Conservation (phyloP, 768 basidiomycete species). For the Kwoniella shandongensis region DNA sequence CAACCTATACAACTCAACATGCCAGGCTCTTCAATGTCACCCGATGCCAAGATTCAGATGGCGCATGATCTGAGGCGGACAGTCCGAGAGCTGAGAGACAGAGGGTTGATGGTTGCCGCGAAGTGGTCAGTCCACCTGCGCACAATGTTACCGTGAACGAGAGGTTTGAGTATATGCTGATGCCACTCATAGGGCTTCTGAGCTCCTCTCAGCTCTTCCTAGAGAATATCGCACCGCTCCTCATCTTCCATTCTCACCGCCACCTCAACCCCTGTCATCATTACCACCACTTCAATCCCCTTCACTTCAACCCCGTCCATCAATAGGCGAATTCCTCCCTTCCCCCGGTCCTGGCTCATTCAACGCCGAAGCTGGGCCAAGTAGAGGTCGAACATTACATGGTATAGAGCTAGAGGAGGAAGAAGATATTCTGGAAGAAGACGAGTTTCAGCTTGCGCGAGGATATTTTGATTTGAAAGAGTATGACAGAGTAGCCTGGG, state of each 20-base stretch:
- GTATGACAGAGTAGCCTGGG: constrained; percentile 68
- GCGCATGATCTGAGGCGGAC: constrained; percentile 40
- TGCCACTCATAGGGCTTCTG: constrained; percentile 31
- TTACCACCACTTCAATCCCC: constrained; percentile 20
- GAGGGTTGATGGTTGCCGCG: constrained; percentile 42
- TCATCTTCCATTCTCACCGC: constrained; percentile 45
- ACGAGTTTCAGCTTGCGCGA: constrained; percentile 66
- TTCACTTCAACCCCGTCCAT: constrained; percentile 24
- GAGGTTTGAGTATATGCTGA: no score
- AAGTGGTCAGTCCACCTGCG: constrained; percentile 34
- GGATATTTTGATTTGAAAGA: constrained; percentile 75
- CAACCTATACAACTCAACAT: constrained; percentile 3
- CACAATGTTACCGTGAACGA: background rate
- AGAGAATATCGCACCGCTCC: constrained; percentile 33
- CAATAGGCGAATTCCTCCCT: constrained; percentile 40
- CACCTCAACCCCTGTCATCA: constrained; percentile 20
- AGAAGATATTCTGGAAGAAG: constrained; percentile 63
- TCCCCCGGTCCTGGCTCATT: constrained; percentile 41
- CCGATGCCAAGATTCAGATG: constrained; percentile 32
- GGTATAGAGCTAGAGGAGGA: constrained; percentile 52
- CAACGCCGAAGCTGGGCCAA: constrained; percentile 32
- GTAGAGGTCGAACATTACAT: constrained; percentile 37
- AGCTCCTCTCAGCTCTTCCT: constrained; percentile 36
- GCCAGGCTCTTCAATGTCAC: constrained; percentile 17
- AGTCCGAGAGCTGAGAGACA: constrained; percentile 37